Evolutionary conservation across 73 alveolate genomes (phyloP).

Genomic region (Uronychia setigera): DNA sequence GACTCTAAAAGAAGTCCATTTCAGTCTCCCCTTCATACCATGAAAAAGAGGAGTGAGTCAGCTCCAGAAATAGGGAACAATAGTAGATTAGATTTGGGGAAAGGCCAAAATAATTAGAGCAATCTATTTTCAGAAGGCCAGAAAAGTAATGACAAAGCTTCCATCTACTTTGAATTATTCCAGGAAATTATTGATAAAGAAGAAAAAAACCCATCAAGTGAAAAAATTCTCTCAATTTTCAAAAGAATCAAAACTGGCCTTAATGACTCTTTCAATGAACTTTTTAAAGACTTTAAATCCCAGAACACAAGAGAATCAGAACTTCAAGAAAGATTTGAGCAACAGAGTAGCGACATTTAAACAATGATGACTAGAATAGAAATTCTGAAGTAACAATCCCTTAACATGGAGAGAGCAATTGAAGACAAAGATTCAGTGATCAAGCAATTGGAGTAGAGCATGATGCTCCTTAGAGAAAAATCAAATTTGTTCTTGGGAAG

Average conservation of each 20-base stretch:
- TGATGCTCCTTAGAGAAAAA: not conserved
- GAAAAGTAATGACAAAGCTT: not conserved
- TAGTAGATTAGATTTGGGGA: not conserved
- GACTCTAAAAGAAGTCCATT: not conserved
- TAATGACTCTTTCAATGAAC: not conserved
- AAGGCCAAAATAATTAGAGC: not conserved
- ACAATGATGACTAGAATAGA: not conserved
- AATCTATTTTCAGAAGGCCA: not conserved
- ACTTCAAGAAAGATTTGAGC: not conserved
- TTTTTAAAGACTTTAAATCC: no score
- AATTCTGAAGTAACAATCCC: not conserved
- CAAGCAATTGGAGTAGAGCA: not conserved
- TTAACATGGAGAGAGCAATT: not conserved
- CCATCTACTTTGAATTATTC: not conserved
- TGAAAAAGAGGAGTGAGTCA: not conserved
- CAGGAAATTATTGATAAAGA: not conserved
- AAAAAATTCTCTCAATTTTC: not conserved
- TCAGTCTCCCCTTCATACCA: not conserved
- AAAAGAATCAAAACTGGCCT: not conserved
- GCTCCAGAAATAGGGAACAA: not conserved
- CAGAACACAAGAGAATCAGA: not conserved
- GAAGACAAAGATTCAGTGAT: not conserved
- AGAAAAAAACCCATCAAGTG: not conserved
- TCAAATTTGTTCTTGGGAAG: slow-evolving; percentile 30
- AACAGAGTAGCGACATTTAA: not conserved